Percentiles rank a stretch among this genome's conserved stretches.
phyloP scores from a whole-genome alignment of 805 yeast genomes.

The Spathaspora hagerdaliae region DNA sequence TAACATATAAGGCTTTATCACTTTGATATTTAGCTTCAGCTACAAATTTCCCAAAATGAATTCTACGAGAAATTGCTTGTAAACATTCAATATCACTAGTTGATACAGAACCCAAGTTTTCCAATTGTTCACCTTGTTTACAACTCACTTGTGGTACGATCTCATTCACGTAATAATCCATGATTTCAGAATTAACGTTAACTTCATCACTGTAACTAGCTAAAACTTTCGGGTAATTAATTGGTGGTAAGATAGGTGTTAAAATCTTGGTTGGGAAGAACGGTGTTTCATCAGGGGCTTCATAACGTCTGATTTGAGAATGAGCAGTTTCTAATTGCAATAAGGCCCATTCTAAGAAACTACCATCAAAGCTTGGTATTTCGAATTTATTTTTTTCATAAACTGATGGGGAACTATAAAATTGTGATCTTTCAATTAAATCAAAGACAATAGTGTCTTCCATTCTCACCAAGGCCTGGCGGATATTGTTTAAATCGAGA shows the following conservation, averaged over 20 bases:
- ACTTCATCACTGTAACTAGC: slow-evolving; percentile 73
- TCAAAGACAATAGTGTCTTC: slow-evolving; percentile 94
- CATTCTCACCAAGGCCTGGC: slow-evolving; percentile 84
- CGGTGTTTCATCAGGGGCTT: slow-evolving; percentile 92
- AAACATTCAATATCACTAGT: slow-evolving; percentile 80
- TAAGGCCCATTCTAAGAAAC: slow-evolving; percentile 84
- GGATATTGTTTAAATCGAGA: slow-evolving; percentile 73
- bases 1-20: slow-evolving; percentile 60
- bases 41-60: slow-evolving; percentile 96
- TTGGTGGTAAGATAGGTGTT: slow-evolving; percentile 74
- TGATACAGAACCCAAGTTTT: slow-evolving; percentile 85
- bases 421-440: slow-evolving; percentile 90
- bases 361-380: slow-evolving; percentile 69
- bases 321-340: slow-evolving; percentile 62
- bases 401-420: slow-evolving; percentile 68
- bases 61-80: slow-evolving; percentile 85
- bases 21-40: slow-evolving; percentile 88
- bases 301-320: slow-evolving; percentile 80
- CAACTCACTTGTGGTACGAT: slow-evolving; percentile 75
- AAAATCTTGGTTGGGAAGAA: slow-evolving; percentile 70
- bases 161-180: slow-evolving; percentile 60
- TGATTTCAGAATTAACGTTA: slow-evolving; percentile 70
- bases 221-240: slow-evolving; percentile 73
- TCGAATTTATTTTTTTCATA: slow-evolving; percentile 55
- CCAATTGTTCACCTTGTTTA: slow-evolving; percentile 67